These are phyloP conservation scores for Solanum verrucosum DNA, from an alignment of 257 asterid species.

Conservation along the genomic window DNA sequence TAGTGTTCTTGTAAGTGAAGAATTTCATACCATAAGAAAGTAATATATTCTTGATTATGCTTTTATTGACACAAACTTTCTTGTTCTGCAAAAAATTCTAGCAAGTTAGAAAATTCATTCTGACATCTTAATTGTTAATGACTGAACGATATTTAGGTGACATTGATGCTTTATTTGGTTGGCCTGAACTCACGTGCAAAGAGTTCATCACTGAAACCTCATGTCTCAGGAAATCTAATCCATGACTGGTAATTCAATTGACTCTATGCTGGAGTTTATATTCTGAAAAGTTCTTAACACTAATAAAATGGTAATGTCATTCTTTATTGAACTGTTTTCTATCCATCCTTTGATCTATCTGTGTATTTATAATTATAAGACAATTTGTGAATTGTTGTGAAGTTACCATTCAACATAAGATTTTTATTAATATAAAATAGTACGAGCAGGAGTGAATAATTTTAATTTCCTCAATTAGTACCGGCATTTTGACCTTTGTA, in stretches of 20 bases:
- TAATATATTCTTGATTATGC: background rate
- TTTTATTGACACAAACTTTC: background rate
- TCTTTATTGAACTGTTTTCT: background rate
- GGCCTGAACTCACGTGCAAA: constrained; percentile 51
- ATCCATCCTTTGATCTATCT: background rate
- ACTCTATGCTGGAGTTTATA: background rate
- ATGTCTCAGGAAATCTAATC: constrained; percentile 65
- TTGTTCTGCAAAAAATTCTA: background rate
- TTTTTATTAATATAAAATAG: background rate
- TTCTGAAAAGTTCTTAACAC: background rate
- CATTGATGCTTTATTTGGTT: constrained; percentile 52
- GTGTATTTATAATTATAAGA: background rate
- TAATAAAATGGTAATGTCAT: background rate
- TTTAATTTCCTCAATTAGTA: background rate
- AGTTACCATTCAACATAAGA: background rate
- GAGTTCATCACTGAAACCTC: constrained; percentile 87
- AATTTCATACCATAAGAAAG: background rate
- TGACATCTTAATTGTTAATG: background rate
- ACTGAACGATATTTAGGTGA: constrained; percentile 36
- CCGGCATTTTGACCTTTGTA: background rate
- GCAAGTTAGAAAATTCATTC: background rate
- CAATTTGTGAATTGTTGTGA: background rate
- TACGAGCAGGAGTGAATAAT: background rate
- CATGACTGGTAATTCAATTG: constrained; percentile 65
- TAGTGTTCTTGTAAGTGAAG: constrained; percentile 58